Base-by-base conservation (phyloP, 257 asterid species). In the Misopates orontium region DNA sequence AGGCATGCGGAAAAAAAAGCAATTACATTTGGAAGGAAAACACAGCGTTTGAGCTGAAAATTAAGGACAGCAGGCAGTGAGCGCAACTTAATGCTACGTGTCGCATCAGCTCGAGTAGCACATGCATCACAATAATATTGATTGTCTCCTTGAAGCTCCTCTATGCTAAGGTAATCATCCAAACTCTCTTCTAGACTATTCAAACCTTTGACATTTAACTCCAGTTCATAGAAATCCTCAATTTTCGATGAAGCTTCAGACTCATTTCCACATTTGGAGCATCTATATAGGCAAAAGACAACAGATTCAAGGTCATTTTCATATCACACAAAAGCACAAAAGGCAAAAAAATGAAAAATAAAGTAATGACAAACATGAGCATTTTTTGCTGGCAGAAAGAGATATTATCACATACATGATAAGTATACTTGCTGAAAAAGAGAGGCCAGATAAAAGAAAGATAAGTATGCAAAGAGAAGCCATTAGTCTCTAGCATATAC, bases 31-130 rank as follows among this genome's bases (percentile, higher is more conserved):
- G 99, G 95, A 57, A 90, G 95, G 89, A 93, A 93, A 82, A 93
- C 85, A 76, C 95, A 93, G 10, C 99, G 95, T 87, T 90, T 93
- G 83, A 93, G 99, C 87, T 93, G 99, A 82, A 93, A 84, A 77
- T 84, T 93, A 10, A 93, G 93, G 71, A 93, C 89, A 66, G 87
- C 73, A 62, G 99, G 99, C 67, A 93, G 84, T 21, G 96, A 86
- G 62, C 95, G 97, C 86, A 93, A 79, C 76, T 86, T 90, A 72
- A 93, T 93, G 83, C 95, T 84, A 59, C 97, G 96, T 66, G 95
- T 78, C 70, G 99, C 99, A 84, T 93, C 92, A 70, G 79, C 99
- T 75, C 97, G 85, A 61, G 84, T 79, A 71, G 86, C 90, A 82
- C 99, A 93, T 24, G 94, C 84, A 65, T 66, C 85, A 75, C 99